Conservation (phyloP, 768 basidiomycete genomes). For the Collybiopsis confluens region DNA sequence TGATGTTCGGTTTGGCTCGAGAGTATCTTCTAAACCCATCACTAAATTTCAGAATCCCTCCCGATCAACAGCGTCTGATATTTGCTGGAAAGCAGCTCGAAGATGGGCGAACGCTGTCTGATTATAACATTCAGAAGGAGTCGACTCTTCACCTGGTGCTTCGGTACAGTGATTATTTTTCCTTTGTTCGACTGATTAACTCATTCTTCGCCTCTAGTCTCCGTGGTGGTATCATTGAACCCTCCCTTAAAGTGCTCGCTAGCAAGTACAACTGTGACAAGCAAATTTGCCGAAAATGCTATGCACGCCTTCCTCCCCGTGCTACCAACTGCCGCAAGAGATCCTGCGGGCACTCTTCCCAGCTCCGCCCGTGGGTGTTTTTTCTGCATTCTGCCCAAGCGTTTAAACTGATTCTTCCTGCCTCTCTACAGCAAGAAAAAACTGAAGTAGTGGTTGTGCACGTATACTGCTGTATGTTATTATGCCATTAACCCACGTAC, state of each 20-base stretch:
- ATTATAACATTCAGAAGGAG: constrained; percentile 99
- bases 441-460: constrained; percentile 8
- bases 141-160: constrained; percentile 97
- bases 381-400: background rate
- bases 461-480: background rate
- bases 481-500: too few species aligned
- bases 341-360: constrained; percentile 84
- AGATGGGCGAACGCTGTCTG: constrained; percentile 92
- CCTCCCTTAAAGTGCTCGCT: constrained; percentile 95
- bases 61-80: constrained; percentile 93
- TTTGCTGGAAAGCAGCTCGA: constrained; percentile 99
- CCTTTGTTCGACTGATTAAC: background rate
- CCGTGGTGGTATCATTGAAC: constrained; percentile 98
- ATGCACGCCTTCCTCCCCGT: constrained; percentile 97
- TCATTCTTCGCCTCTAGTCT: constrained; percentile 47
- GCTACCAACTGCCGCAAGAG: constrained; percentile 99
- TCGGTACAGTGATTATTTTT: constrained; percentile 54
- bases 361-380: constrained; percentile 80
- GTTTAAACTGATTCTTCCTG: too few species aligned
- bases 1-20: background rate
- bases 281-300: constrained; percentile 99
- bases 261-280: constrained; percentile 99
- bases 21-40: background rate
- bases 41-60: constrained; percentile 62
- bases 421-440: constrained; percentile 3